Base-by-base conservation (phyloP, 192 early-diverging fungal genomes). In the Neocallimastix lanati region DNA sequence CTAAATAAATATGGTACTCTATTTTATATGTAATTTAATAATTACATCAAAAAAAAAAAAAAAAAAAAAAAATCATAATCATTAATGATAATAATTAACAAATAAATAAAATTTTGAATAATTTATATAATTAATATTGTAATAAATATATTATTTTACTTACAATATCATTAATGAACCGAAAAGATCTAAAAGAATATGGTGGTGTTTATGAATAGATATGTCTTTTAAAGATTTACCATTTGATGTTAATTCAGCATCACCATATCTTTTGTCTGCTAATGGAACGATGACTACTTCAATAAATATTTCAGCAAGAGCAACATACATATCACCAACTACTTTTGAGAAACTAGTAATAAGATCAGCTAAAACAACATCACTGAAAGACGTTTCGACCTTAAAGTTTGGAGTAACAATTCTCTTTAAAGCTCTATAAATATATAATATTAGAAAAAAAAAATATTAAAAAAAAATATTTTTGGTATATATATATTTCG, bases 361-460 rank as follows among this genome's bases (percentile, higher is more conserved):
- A 30, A 98, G 93, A 89, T 99, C 97, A 0, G 96, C 96, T 77
- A 99, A 84, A 36, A 99, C 91, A 29, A 96, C 88, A 80, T 99
- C 97, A 0, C 84, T 85, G 78, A 94, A 88, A 29, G 85, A 87
- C 6, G 94, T 92, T 79, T 86, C 83, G 4, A 85, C 37, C 77
- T 84, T 81, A 28, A 91, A 76, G 77, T 82, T 83, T n/a, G 86
- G 85, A 76, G 86, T 88, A 29, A 88, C 37, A 5, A 88, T 82
- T 35, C 90, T 84, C 29, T 79, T 79, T 76, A 91, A 77, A 21
- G 88, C 84, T 80, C 90, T 91, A 82, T 37, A 36, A 33, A 77
- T 50, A 21, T 50, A 21, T 16, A 4, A 21, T 50, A 50, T 3
- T 13, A 50, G 2, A 50, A 50, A 50, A 4, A 21, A 21, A 50